Conservation (phyloP, 768 basidiomycete species). For the Termitomyces sp. region DNA sequence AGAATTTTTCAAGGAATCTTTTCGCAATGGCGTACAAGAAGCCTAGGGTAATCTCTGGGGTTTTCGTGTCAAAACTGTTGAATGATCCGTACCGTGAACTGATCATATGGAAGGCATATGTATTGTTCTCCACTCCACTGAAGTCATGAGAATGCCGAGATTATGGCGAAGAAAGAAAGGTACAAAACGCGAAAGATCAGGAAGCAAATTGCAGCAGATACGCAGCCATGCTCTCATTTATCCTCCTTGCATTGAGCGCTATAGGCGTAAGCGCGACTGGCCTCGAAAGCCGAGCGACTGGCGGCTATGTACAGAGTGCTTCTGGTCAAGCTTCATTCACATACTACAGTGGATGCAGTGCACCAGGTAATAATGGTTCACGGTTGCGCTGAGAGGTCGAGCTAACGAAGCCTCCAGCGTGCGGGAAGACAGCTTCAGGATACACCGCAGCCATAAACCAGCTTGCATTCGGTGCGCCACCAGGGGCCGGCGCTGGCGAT, state of each 20-base stretch:
- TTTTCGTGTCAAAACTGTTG: constrained; percentile 1
- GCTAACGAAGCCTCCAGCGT: constrained; percentile 28
- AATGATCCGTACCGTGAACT: background rate
- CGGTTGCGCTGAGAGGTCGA: background rate
- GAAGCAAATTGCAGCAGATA: background rate
- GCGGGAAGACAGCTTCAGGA: constrained; percentile 43
- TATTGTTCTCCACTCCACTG: background rate
- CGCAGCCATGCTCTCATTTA: constrained; percentile 15
- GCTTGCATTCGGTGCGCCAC: constrained; percentile 46
- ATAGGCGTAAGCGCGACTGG: constrained; percentile 18
- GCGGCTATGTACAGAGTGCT: constrained; percentile 48
- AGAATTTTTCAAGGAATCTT: background rate
- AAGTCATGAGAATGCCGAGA: constrained; percentile 6
- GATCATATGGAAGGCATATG: background rate
- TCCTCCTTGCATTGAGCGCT: constrained; percentile 16
- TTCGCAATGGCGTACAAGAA: background rate
- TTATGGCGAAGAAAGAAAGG: constrained; percentile 10
- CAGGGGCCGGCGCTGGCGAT: constrained; percentile 49
- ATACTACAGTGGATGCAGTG: constrained; percentile 43
- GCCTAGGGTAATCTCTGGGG: constrained; percentile 7
- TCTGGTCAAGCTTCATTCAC: constrained; percentile 57
- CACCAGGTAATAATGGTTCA: constrained; percentile 31
- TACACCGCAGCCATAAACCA: constrained; percentile 56
- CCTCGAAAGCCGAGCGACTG: constrained; percentile 31
- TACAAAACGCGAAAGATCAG: constrained; percentile 5